Conservation (phyloP, 2,329 filamentous ascomycete genomes). For the Fusarium sp. region DNA sequence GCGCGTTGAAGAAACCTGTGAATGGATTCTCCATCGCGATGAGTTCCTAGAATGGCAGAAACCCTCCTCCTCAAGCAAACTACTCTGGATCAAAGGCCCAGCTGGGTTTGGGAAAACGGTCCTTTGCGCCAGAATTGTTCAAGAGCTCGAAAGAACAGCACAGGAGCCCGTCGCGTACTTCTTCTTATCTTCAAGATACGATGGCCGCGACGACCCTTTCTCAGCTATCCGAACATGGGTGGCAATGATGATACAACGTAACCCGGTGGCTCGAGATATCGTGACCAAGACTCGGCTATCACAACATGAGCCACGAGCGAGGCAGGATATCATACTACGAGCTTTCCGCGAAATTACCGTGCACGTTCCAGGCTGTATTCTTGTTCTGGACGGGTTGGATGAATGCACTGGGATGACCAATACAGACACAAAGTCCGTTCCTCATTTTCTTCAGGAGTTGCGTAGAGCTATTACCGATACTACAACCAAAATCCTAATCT, state of each 20-base stretch:
- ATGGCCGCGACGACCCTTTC: conserved; percentile 33
- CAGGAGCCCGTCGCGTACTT: conserved; percentile 33
- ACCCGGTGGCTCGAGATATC: conserved; percentile 19
- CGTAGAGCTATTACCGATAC: conserved; percentile 3
- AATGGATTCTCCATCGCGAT: background rate
- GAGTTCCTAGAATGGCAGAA: background rate
- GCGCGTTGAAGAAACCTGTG: background rate
- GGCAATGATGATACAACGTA: conserved; percentile 27
- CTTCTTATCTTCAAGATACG: conserved; percentile 45
- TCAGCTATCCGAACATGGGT: conserved; percentile 31
- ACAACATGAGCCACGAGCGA: background rate
- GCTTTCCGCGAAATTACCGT: accelerated
- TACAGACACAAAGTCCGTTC: conserved; percentile 24
- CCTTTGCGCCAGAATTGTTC: conserved; percentile 43
- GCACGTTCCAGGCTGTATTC: background rate
- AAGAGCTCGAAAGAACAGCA: conserved; percentile 31
- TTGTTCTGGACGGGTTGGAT: conserved; percentile 15
- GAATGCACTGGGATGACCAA: background rate
- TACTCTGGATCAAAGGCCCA: conserved; percentile 47
- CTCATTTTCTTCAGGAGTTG: conserved; percentile 6
- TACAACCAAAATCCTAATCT: background rate
- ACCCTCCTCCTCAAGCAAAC: background rate
- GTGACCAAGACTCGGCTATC: background rate
- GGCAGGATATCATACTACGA: accelerated
- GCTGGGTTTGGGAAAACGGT: conserved; percentile 48